Conservation (phyloP, 2,329 filamentous ascomycete genomes). For the Fusarium torreyae region DNA sequence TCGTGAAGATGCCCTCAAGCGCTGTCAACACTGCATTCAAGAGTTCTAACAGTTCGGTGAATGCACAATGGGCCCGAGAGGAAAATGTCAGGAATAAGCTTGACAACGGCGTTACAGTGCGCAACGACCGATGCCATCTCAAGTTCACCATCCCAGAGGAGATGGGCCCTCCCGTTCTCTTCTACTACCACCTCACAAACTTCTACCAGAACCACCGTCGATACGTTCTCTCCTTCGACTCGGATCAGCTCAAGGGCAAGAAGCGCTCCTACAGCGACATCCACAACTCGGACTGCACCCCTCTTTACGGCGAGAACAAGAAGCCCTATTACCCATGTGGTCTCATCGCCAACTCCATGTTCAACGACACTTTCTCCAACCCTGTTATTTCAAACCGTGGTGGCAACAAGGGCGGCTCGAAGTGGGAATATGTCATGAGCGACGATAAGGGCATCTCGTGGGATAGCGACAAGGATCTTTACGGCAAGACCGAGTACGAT, state of each 20-base stretch:
- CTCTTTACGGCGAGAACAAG: conserved; percentile 72
- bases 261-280: conserved; percentile 74
- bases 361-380: conserved; percentile 89
- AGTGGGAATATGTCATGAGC: conserved; percentile 79
- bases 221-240: conserved; percentile 92
- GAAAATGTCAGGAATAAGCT: conserved; percentile 56
- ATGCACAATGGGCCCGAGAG: conserved; percentile 61
- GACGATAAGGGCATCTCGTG: conserved; percentile 85
- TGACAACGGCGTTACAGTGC: conserved; percentile 52
- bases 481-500: conserved; percentile 78
- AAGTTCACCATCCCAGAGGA: conserved; percentile 84
- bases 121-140: conserved; percentile 75
- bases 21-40: conserved; percentile 82
- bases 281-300: conserved; percentile 79
- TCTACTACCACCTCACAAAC: conserved; percentile 97
- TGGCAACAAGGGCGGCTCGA: conserved; percentile 47
- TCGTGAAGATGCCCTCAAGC: conserved; percentile 67
- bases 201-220: conserved; percentile 99
- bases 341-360: conserved; percentile 94
- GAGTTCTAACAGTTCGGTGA: conserved; percentile 59
- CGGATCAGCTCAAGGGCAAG: conserved; percentile 83
- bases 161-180: conserved; percentile 85
- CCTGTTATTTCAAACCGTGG: conserved; percentile 72
- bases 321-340: conserved; percentile 95
- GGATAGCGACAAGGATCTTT: conserved; percentile 85